Percentiles rank a stretch among this genome's conserved stretches.
These are phyloP conservation scores for Parachaetomium inaequale DNA, from an alignment of 495 filamentous ascomycete genomes.

Conservation along the genomic window DNA sequence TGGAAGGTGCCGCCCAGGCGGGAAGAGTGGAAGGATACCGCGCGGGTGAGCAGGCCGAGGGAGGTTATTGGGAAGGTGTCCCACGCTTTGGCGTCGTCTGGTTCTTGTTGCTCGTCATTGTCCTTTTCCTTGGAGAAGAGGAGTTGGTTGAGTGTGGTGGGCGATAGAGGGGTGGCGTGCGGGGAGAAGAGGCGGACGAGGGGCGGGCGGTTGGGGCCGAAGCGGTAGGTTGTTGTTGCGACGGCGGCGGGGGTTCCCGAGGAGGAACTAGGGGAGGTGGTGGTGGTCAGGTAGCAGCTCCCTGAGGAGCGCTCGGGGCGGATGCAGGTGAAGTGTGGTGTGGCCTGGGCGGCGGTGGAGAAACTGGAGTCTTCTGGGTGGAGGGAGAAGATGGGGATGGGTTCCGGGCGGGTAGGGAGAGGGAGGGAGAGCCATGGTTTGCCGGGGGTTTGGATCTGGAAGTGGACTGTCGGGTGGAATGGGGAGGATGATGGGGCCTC, in stretches of 20 bases:
- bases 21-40: conserved; percentile 36
- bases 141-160: not conserved
- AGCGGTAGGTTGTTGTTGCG: conserved; percentile 48
- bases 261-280: conserved; percentile 21
- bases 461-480: conserved; percentile 37
- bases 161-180: conserved; percentile 26
- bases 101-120: not conserved
- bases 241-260: conserved; percentile 25
- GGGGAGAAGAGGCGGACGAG: conserved; percentile 24
- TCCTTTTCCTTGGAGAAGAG: not conserved
- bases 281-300: conserved; percentile 33
- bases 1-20: conserved; percentile 42
- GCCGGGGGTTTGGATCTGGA: conserved; percentile 48
- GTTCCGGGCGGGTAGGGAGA: conserved; percentile 37
- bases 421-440: conserved; percentile 45
- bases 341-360: conserved; percentile 17
- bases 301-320: conserved; percentile 45
- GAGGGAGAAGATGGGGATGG: conserved; percentile 45
- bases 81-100: not conserved
- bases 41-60: conserved; percentile 40
- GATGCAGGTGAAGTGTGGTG: conserved; percentile 41
- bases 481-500: not conserved
- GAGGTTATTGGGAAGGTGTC: conserved; percentile 34
- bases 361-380: not conserved
- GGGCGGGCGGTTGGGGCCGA: conserved; percentile 42